Base-by-base conservation (phyloP, 148 eudicot genomes). In the Hydrangea macrophylla region DNA sequence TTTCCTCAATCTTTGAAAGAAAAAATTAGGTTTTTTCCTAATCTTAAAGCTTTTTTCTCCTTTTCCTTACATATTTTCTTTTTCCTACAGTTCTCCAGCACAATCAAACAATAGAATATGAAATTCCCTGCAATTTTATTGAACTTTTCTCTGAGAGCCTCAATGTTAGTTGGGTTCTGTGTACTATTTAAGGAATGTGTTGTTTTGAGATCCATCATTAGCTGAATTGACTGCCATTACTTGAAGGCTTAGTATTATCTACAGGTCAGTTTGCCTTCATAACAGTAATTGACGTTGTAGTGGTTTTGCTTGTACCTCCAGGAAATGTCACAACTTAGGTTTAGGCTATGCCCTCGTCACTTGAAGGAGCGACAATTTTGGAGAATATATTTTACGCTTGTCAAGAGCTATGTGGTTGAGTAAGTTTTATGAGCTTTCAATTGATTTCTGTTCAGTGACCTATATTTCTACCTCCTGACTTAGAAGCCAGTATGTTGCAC, bases 281-380 rank as follows among this genome's bases (percentile, higher is more conserved):
- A 37, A 17, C 26, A n/a, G 51, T 44, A n/a, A 45, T 33, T 35
- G 44, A 37, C 6, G 2, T 27, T 44, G 15, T 8, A 48, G 15
- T 48, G 53, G 2, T n/a, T 6, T 48, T 61, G 9, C 25, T 42
- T 20, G 6, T 20, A 3, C 8, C 60, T 66, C 32, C 88, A 89
- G 96, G 92, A 89, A 79, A 64, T 89, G 48, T 78, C 92, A 58
- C 84, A 84, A 37, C 79, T 89, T 54, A 83, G 96, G 71, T 86
- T 82, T 69, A 65, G 27, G 55, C 58, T 89, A 72, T 89, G 92
- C 76, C 96, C 96, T 32, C 83, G 89, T 59, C 76, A 71, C 70
- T 68, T 89, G 81, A 86, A 84, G 82, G 96, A 89, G 70, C 82
- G 80, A 25, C 68, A 83, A 42, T 89, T 89, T 76, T 89, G 96